Evolutionary conservation across 768 basidiomycete genomes (phyloP).

Genomic region (Termitomyces sp.): DNA sequence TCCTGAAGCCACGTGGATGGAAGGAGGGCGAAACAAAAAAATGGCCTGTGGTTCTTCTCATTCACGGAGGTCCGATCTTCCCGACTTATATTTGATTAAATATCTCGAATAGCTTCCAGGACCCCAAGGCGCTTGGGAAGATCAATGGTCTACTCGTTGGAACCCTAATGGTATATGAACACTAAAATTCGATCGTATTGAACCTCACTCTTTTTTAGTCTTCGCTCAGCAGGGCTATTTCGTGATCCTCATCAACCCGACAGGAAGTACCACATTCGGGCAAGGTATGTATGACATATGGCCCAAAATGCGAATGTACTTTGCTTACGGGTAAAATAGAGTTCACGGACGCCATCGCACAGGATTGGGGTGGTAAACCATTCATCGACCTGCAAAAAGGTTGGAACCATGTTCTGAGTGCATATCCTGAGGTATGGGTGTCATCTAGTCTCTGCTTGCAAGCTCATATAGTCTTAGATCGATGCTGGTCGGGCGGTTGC

Average conservation of each 20-base stretch:
- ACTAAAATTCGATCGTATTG: neutral
- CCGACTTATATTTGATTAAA: neutral
- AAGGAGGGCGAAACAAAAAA: slow-evolving; percentile 57
- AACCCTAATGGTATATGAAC: slow-evolving; percentile 65
- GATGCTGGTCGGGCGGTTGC: slow-evolving; percentile 66
- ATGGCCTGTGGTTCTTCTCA: slow-evolving; percentile 76
- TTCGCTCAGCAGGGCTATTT: slow-evolving; percentile 90
- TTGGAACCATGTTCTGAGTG: slow-evolving; percentile 62
- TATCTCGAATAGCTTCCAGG: slow-evolving; percentile 25
- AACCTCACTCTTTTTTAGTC: slow-evolving; percentile 28
- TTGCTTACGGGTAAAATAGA: slow-evolving; percentile 32
- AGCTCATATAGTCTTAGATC: slow-evolving; percentile 34
- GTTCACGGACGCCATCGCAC: slow-evolving; percentile 73
- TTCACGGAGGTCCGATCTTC: slow-evolving; percentile 58
- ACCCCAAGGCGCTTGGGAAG: slow-evolving; percentile 84
- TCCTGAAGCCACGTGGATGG: slow-evolving; percentile 77
- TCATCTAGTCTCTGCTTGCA: neutral
- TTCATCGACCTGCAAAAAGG: slow-evolving; percentile 73
- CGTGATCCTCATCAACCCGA: slow-evolving; percentile 84
- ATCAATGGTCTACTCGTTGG: slow-evolving; percentile 90
- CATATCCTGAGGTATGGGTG: slow-evolving; percentile 57
- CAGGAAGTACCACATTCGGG: slow-evolving; percentile 90
- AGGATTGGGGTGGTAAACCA: slow-evolving; percentile 85
- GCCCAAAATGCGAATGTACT: neutral
- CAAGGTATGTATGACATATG: slow-evolving; percentile 55